Conservation (phyloP, 768 basidiomycete genomes). For the Termitomyces heimii region DNA sequence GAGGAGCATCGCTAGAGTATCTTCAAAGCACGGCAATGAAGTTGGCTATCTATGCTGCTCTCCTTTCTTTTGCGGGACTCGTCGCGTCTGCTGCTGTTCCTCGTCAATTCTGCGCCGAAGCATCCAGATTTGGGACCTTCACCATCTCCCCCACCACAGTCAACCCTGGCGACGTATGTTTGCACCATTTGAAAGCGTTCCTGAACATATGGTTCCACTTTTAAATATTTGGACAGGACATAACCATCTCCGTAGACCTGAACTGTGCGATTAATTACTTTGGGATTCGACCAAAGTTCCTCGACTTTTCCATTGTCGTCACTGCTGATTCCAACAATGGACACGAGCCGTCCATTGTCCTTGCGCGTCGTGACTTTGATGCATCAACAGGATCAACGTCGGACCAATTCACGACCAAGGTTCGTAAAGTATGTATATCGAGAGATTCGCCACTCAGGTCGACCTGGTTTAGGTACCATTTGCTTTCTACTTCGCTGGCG, state of each 20-base stretch:
- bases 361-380: conserved; percentile 6
- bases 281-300: conserved; percentile 5
- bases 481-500: conserved; percentile 4
- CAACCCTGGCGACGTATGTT: conserved; percentile 12
- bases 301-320: conserved; percentile 10
- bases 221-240: neutral
- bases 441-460: neutral
- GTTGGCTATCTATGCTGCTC: conserved; percentile 5
- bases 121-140: conserved; percentile 6
- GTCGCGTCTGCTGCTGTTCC: neutral
- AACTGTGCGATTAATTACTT: conserved; percentile 4
- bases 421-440: neutral
- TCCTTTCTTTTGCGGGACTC: conserved; percentile 9
- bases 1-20: neutral
- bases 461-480: neutral
- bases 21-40: conserved; percentile 5
- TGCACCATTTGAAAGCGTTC: neutral
- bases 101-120: conserved; percentile 5
- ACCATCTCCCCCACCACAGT: conserved; percentile 3
- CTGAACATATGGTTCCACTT: neutral
- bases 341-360: conserved; percentile 8
- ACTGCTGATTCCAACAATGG: conserved; percentile 4
- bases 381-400: neutral
- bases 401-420: conserved; percentile 7
- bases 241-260: conserved; percentile 4